A percentile compares a stretch with the other conserved stretches of the same genome.
Evolutionary conservation across 108 stramenopile genomes (phyloP).

Genomic region (Discostella stelligeroides): DNA sequence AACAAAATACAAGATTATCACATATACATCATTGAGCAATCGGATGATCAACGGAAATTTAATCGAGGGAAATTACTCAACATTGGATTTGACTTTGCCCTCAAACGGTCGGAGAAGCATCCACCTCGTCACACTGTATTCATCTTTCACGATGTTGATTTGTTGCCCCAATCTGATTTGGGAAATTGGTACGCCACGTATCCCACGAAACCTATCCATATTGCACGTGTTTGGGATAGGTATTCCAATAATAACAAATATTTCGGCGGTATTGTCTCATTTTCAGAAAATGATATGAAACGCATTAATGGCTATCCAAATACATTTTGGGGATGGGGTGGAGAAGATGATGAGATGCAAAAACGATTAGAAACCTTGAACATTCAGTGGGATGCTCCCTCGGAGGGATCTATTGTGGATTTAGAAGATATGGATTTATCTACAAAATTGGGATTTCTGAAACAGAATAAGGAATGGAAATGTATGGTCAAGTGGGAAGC

Average conservation of each 20-base stretch:
- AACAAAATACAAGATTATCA: constrained; percentile 76
- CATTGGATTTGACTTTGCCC: constrained; percentile 94
- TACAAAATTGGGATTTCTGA: constrained; percentile 77
- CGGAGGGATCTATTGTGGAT: constrained; percentile 57
- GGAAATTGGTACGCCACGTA: constrained; percentile 78
- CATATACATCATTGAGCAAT: constrained; percentile 97
- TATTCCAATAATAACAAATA: constrained; percentile 97
- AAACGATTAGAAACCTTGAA: constrained; percentile 75
- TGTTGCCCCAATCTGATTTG: constrained; percentile 85
- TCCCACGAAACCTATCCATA: constrained; percentile 90
- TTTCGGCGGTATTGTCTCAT: constrained; percentile 96
- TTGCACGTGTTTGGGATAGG: constrained; percentile 96
- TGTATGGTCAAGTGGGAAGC: constrained; percentile 97
- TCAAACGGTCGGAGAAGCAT: constrained; percentile 50
- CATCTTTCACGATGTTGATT: constrained; percentile 98
- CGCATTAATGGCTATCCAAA: constrained; percentile 97
- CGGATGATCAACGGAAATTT: constrained; percentile 95
- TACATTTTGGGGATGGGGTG: constrained; percentile 99
- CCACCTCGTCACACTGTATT: constrained; percentile 75
- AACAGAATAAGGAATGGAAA: constrained; percentile 89
- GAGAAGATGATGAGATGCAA: constrained; percentile 99
- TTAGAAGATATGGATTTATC: constrained; percentile 79
- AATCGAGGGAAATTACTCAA: constrained; percentile 99
- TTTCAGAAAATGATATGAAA: constrained; percentile 81
- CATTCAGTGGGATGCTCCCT: constrained; percentile 70